phyloP scores from a whole-genome alignment of 805 yeast species.

The Kodamaea kakaduensis region DNA sequence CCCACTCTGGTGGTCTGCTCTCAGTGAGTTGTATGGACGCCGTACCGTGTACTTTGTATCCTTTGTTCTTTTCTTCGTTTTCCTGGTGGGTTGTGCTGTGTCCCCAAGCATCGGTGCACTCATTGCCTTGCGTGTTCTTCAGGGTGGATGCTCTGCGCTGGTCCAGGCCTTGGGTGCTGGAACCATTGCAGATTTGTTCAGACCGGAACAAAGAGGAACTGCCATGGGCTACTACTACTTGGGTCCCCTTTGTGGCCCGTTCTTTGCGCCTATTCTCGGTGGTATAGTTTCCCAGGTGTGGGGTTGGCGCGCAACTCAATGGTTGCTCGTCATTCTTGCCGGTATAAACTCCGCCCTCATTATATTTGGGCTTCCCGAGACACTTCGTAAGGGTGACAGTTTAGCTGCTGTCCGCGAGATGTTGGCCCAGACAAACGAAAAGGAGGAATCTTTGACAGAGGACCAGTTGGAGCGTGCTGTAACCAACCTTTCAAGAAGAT shows the following conservation, averaged over 20 bases:
- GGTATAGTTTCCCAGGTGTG: constrained; percentile 66
- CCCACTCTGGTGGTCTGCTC: constrained; percentile 87
- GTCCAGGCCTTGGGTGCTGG: constrained; percentile 92
- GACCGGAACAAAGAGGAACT: constrained; percentile 64
- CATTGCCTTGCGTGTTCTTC: constrained; percentile 63
- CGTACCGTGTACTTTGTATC: constrained; percentile 69
- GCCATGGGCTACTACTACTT: constrained; percentile 79
- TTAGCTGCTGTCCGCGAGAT: constrained; percentile 49
- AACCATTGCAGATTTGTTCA: constrained; percentile 70
- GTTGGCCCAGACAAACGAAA: constrained; percentile 18
- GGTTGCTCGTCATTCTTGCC: constrained; percentile 71
- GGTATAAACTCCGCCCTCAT: constrained; percentile 50
- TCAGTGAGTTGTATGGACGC: constrained; percentile 73
- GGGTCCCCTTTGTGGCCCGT: constrained; percentile 80
- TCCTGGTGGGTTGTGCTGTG: constrained; percentile 69
- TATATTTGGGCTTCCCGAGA: constrained; percentile 69
- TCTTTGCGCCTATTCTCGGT: constrained; percentile 73
- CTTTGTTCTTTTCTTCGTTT: constrained; percentile 57
- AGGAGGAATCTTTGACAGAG: constrained; percentile 11
- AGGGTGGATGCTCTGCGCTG: constrained; percentile 80
- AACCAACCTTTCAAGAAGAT: constrained; percentile 20
- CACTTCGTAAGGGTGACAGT: constrained; percentile 61
- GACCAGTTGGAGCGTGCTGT: constrained; percentile 29
- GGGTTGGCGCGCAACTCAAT: constrained; percentile 90
- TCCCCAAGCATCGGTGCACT: constrained; percentile 58